phyloP scores from a whole-genome alignment of 2,329 filamentous ascomycete genomes.

The Fusarium globosum region DNA sequence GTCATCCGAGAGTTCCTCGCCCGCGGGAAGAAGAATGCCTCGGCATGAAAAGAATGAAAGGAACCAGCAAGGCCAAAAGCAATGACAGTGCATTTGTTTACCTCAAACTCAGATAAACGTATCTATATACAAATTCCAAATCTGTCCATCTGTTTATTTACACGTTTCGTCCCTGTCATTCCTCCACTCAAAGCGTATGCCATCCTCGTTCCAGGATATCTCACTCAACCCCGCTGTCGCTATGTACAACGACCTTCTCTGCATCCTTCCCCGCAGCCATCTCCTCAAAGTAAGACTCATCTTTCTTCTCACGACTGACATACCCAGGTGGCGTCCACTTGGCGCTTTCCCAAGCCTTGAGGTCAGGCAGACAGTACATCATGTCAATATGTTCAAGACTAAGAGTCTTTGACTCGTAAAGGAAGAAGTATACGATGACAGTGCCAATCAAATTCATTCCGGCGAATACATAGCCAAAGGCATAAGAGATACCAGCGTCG shows the following conservation, averaged over 20 bases:
- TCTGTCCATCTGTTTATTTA: not conserved
- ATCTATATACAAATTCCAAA: no score
- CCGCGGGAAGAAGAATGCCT: not conserved
- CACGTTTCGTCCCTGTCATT: fast-evolving
- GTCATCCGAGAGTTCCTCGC: not conserved
- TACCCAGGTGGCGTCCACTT: slow-evolving; percentile 62
- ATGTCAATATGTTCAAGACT: slow-evolving; percentile 77
- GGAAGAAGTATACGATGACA: slow-evolving; percentile 74
- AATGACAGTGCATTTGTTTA: no score
- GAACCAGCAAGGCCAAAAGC: fast-evolving
- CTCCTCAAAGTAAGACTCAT: slow-evolving; percentile 43
- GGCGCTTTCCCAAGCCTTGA: slow-evolving; percentile 70
- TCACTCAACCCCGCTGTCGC: not conserved
- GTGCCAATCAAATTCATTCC: slow-evolving; percentile 69
- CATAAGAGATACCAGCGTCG: slow-evolving; percentile 68
- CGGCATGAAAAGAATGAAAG: not conserved
- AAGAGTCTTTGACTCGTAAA: slow-evolving; percentile 72
- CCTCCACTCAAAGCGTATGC: fast-evolving
- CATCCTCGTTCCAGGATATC: fast-evolving
- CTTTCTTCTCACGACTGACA: slow-evolving; percentile 52
- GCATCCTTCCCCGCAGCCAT: slow-evolving; percentile 32
- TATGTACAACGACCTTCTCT: slow-evolving; percentile 33
- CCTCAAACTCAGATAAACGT: fast-evolving
- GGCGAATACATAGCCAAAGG: slow-evolving; percentile 74
- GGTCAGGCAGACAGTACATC: slow-evolving; percentile 71